Conservation (phyloP, 768 basidiomycete species). For the Serendipita sp. region DNA sequence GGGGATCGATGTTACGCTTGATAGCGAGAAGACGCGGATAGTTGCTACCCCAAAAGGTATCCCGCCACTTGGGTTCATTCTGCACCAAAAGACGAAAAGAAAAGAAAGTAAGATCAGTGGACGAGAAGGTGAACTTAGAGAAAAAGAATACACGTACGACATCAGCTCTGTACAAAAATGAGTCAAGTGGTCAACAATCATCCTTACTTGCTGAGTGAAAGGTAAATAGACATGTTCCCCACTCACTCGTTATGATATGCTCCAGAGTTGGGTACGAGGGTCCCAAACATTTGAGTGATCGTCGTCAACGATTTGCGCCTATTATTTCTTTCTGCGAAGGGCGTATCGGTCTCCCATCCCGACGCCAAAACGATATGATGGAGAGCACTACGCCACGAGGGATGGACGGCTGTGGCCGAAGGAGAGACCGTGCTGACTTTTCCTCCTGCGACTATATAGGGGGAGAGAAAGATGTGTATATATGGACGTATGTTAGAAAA, state of each 20-base stretch:
- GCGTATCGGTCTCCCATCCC: neutral
- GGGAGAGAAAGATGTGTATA: too few relatives aligned
- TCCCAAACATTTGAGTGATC: neutral
- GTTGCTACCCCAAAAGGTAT: neutral
- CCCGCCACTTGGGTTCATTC: conserved; percentile 7
- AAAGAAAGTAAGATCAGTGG: too few relatives aligned
- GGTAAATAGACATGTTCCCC: neutral
- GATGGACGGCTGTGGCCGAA: neutral
- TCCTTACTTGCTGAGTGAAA: too few relatives aligned
- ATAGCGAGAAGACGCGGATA: neutral
- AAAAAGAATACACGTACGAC: too few relatives aligned
- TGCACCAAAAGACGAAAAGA: too few relatives aligned
- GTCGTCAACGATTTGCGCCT: neutral
- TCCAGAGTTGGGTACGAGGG: neutral
- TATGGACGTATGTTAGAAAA: too few relatives aligned
- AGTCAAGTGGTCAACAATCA: neutral
- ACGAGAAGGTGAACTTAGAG: too few relatives aligned
- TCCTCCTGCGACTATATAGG: neutral
- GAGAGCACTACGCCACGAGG: neutral
- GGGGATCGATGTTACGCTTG: neutral
- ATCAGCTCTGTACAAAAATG: neutral
- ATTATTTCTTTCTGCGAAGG: neutral
- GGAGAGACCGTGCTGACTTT: neutral
- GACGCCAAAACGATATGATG: neutral
- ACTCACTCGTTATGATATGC: neutral